phyloP scores from a whole-genome alignment of 163 green algal species.

The Scenedesmus sp. region DNA sequence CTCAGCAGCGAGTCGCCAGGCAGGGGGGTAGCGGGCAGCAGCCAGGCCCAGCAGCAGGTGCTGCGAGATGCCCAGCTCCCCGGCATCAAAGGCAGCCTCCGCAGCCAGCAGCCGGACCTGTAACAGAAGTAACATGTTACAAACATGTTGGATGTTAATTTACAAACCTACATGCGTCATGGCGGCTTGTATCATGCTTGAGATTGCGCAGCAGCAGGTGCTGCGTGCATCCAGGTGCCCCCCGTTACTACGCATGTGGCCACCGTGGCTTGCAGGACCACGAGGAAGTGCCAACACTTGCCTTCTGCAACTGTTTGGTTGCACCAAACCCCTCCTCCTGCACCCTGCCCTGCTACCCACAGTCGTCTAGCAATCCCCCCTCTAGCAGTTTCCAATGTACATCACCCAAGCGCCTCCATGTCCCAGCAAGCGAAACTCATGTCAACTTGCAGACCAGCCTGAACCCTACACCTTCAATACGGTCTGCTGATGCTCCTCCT shows the following conservation, averaged over 20 bases:
- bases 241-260: too few relatives aligned
- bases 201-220: background rate
- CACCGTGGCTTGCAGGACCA: too few relatives aligned
- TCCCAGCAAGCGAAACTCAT: too few relatives aligned
- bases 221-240: too few relatives aligned
- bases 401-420: too few relatives aligned
- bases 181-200: background rate
- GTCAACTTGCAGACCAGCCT: too few relatives aligned
- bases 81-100: slow-evolving; percentile 32
- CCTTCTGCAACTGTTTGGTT: too few relatives aligned
- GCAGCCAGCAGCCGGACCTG: slow-evolving; percentile 53
- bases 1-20: slow-evolving; percentile 51
- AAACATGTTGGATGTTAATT: background rate
- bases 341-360: too few relatives aligned
- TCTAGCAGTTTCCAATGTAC: too few relatives aligned
- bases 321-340: too few relatives aligned
- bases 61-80: slow-evolving; percentile 22
- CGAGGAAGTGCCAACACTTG: too few relatives aligned
- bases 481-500: slow-evolving; percentile 12
- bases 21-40: slow-evolving; percentile 34
- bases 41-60: slow-evolving; percentile 41
- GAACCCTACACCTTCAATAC: background rate
- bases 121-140: background rate
- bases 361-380: too few relatives aligned
- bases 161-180: background rate